Conservation (phyloP, 257 asterid genomes). For the Solanum chaucha region DNA sequence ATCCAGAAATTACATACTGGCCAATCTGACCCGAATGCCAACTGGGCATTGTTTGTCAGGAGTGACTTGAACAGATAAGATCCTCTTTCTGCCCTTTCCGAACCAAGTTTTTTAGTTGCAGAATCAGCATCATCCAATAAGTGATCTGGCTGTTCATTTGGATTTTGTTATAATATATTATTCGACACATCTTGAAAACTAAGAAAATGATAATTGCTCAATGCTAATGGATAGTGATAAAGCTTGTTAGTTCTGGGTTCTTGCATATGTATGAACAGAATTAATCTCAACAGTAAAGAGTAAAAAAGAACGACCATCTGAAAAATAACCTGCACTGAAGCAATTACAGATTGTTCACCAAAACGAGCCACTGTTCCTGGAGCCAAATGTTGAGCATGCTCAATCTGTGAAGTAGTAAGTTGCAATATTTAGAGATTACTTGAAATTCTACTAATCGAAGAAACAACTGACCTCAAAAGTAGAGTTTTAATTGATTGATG, state of each 20-base stretch:
- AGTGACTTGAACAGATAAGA: constrained; percentile 69
- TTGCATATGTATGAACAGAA: neutral
- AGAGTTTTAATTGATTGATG: constrained; percentile 4
- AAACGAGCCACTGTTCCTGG: constrained; percentile 57
- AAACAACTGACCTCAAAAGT: neutral
- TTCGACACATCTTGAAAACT: neutral
- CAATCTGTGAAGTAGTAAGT: constrained; percentile 50
- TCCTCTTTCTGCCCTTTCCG: constrained; percentile 57
- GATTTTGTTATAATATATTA: neutral
- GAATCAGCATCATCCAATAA: constrained; percentile 81
- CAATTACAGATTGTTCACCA: constrained; percentile 61
- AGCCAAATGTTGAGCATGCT: constrained; percentile 98
- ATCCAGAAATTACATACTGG: constrained; percentile 44
- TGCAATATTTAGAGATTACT: constrained; percentile 6
- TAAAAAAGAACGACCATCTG: neutral
- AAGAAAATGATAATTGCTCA: neutral
- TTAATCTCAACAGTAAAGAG: neutral
- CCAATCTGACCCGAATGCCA: constrained; percentile 98
- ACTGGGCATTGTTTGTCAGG: constrained; percentile 42
- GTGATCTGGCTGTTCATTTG: constrained; percentile 73
- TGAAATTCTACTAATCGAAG: neutral
- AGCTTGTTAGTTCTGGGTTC: neutral
- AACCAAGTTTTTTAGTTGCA: constrained; percentile 70
- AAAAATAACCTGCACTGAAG: constrained; percentile 82
- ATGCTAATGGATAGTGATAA: neutral